Evolutionary conservation across 2,329 filamentous ascomycete genomes (phyloP).

Genomic region (Colletotrichum karsti): DNA sequence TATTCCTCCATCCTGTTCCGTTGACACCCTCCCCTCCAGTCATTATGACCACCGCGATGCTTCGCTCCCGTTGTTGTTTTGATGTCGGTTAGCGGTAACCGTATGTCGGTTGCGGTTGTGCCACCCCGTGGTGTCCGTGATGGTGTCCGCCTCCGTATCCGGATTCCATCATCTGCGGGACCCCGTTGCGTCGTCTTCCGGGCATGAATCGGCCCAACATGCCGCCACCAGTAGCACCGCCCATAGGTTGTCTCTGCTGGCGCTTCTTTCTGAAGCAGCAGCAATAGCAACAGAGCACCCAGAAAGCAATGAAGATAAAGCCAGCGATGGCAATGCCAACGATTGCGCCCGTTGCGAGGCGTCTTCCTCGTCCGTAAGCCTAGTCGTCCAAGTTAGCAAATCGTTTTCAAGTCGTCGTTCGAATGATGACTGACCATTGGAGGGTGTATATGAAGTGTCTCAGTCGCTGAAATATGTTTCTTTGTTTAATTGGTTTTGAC

Average conservation of each 20-base stretch:
- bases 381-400: not conserved
- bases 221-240: not conserved
- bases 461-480: no score
- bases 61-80: no score
- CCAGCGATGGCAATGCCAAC: slow-evolving; percentile 29
- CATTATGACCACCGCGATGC: no score
- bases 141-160: slow-evolving; percentile 3
- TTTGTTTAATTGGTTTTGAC: no score
- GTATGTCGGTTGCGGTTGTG: slow-evolving; percentile 2
- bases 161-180: slow-evolving; percentile 21
- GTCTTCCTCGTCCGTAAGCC: slow-evolving; percentile 22
- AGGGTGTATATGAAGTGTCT: no score
- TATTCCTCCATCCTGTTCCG: not conserved
- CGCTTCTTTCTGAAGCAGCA: slow-evolving; percentile 29
- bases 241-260: not conserved
- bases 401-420: not conserved
- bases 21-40: not conserved
- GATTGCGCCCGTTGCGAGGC: slow-evolving; percentile 29
- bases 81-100: slow-evolving; percentile 20
- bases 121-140: slow-evolving; percentile 1
- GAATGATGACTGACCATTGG: slow-evolving; percentile 1
- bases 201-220: slow-evolving; percentile 15
- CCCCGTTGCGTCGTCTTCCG: slow-evolving; percentile 1
- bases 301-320: slow-evolving; percentile 21
- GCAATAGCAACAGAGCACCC: slow-evolving; percentile 23